Conservation (phyloP, 139 green algal genomes). For the Picochlorum costavermella region DNA sequence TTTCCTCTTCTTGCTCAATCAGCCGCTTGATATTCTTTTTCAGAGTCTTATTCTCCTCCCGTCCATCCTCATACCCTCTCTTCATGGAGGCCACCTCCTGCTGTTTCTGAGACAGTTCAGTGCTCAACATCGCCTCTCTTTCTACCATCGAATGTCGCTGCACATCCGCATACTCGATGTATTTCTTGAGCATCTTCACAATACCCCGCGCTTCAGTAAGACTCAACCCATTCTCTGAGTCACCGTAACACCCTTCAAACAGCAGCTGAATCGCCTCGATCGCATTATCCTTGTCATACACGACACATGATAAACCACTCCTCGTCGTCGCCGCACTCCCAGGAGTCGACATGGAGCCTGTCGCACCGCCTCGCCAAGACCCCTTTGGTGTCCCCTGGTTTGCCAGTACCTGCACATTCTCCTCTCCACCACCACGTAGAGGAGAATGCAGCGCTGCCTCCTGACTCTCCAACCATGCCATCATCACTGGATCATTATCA, state of each 20-base stretch:
- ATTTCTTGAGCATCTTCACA: constrained; percentile 1
- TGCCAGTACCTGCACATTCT: no score
- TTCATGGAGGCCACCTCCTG: constrained; percentile 1
- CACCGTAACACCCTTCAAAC: neutral
- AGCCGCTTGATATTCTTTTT: neutral
- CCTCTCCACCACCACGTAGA: no score
- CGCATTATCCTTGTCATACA: constrained; percentile 1
- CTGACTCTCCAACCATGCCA: no score
- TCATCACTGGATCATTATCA: no score
- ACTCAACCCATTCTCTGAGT: neutral
- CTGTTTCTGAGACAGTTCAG: neutral
- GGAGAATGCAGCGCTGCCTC: no score
- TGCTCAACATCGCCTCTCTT: neutral
- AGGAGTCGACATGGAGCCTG: neutral
- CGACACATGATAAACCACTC: neutral
- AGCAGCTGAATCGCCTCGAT: neutral
- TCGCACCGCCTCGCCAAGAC: no score
- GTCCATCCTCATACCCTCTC: neutral
- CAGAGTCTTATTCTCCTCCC: neutral
- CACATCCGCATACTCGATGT: neutral
- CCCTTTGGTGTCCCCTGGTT: no score
- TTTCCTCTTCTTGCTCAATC: neutral
- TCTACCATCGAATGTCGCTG: neutral
- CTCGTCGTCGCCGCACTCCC: neutral
- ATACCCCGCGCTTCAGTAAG: neutral